Percentiles rank a stretch among this genome's conserved stretches.
Evolutionary conservation across 768 basidiomycete species (phyloP).

Genomic region (Pulveroboletus sp.): DNA sequence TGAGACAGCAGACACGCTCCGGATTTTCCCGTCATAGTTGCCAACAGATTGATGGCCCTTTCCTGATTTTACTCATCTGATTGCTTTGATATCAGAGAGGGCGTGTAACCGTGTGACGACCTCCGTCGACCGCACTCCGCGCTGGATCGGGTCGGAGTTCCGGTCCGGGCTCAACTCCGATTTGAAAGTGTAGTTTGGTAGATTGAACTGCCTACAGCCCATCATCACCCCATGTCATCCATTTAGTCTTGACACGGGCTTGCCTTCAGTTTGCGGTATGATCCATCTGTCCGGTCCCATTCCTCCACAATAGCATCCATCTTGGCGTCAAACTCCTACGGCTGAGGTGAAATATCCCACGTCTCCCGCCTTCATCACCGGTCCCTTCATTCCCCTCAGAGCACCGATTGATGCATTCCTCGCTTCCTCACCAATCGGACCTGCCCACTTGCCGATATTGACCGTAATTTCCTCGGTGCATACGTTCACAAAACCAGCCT

Average conservation of each 20-base stretch:
- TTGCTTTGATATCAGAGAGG: too few relatives aligned
- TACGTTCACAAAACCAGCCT: slow-evolving; percentile 4
- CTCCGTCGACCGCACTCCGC: too few relatives aligned
- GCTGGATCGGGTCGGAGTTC: too few relatives aligned
- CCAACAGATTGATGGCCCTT: too few relatives aligned
- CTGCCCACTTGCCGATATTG: slow-evolving; percentile 19
- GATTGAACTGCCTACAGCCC: too few relatives aligned
- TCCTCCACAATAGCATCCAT: slow-evolving; percentile 19
- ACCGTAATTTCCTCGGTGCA: slow-evolving; percentile 6
- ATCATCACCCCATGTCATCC: background rate
- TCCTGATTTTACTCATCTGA: too few relatives aligned
- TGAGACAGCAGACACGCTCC: too few relatives aligned
- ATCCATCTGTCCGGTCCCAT: slow-evolving; percentile 12
- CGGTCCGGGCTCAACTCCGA: too few relatives aligned
- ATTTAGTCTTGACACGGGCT: background rate
- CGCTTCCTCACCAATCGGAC: slow-evolving; percentile 13
- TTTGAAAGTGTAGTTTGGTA: too few relatives aligned
- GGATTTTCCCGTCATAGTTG: too few relatives aligned
- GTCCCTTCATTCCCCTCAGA: slow-evolving; percentile 18
- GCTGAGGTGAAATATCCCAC: slow-evolving; percentile 14
- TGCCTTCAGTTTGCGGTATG: slow-evolving; percentile 6
- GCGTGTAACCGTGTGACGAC: too few relatives aligned
- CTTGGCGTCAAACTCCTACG: slow-evolving; percentile 16
- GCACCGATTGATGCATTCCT: slow-evolving; percentile 18
- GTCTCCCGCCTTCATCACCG: slow-evolving; percentile 21